phyloP scores from a whole-genome alignment of 2,329 filamentous ascomycete genomes.

The Cytospora piceae region DNA sequence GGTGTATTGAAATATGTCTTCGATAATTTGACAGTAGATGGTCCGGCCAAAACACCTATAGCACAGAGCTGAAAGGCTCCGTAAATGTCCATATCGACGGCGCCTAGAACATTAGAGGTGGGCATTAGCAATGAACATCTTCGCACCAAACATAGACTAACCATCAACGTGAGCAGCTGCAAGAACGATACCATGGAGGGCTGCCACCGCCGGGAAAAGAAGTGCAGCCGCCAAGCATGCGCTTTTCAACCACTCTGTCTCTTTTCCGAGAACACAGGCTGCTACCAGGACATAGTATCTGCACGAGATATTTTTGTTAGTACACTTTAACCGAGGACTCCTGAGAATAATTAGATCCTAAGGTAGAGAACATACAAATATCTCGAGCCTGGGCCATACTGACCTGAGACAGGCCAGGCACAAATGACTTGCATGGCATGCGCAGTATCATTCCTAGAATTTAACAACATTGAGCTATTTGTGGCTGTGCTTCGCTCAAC shows the following conservation, averaged over 20 bases:
- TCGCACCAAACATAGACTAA: slow-evolving; percentile 40
- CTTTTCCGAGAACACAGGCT: slow-evolving; percentile 65
- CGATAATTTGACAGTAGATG: slow-evolving; percentile 64
- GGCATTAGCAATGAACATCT: background rate
- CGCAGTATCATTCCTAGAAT: background rate
- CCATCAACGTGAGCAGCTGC: slow-evolving; percentile 61
- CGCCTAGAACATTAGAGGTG: slow-evolving; percentile 46
- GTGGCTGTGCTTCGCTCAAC: background rate
- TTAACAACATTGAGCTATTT: background rate
- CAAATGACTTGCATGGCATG: slow-evolving; percentile 51
- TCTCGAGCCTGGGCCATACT: slow-evolving; percentile 60
- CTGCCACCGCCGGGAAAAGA: slow-evolving; percentile 65
- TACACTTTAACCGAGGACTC: background rate
- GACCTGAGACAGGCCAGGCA: slow-evolving; percentile 59
- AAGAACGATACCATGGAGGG: slow-evolving; percentile 65
- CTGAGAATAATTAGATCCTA: background rate
- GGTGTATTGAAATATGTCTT: slow-evolving; percentile 66
- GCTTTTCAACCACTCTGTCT: slow-evolving; percentile 63
- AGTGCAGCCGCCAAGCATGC: slow-evolving; percentile 66
- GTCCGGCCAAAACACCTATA: slow-evolving; percentile 67
- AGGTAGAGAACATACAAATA: slow-evolving; percentile 47
- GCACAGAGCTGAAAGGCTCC: slow-evolving; percentile 70
- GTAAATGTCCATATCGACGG: slow-evolving; percentile 70
- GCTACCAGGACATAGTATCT: slow-evolving; percentile 68
- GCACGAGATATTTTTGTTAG: background rate